phyloP scores from a whole-genome alignment of 2,329 filamentous ascomycete species.

The Colletotrichum cereale region DNA sequence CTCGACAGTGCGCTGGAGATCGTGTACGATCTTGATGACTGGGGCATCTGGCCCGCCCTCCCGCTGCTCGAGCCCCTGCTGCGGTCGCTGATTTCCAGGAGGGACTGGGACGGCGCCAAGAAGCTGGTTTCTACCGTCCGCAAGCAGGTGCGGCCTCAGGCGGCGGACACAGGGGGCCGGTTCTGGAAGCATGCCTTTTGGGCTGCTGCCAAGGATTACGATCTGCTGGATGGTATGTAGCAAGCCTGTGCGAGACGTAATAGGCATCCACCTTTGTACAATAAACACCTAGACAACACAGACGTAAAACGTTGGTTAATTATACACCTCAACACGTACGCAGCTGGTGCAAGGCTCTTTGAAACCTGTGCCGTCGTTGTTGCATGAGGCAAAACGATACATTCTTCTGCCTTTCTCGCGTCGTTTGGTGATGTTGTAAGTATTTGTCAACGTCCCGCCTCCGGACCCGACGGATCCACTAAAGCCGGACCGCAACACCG shows the following conservation, averaged over 20 bases:
- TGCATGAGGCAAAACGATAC: not conserved
- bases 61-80: constrained; percentile 39
- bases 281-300: not conserved
- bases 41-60: constrained; percentile 44
- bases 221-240: constrained; percentile 49
- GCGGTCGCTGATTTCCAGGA: constrained; percentile 27
- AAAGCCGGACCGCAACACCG: no score
- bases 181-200: constrained; percentile 65
- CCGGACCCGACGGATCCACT: no score
- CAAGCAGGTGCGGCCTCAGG: constrained; percentile 25
- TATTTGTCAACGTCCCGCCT: not conserved
- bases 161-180: constrained; percentile 43
- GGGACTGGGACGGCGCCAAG: constrained; percentile 47
- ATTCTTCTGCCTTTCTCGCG: not conserved
- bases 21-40: constrained; percentile 58
- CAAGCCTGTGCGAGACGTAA: not conserved
- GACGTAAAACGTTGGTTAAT: not conserved
- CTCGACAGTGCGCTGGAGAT: constrained; percentile 47
- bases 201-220: constrained; percentile 57
- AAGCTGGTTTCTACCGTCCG: constrained; percentile 50
- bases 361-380: not conserved
- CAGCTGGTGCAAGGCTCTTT: not conserved
- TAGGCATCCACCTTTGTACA: not conserved
- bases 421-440: not conserved
- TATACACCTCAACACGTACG: not conserved